Percentiles rank a stretch among this genome's conserved stretches.
phyloP scores from a whole-genome alignment of 371 early-diverging fungal genomes.

The Rhizopus arrhizus region DNA sequence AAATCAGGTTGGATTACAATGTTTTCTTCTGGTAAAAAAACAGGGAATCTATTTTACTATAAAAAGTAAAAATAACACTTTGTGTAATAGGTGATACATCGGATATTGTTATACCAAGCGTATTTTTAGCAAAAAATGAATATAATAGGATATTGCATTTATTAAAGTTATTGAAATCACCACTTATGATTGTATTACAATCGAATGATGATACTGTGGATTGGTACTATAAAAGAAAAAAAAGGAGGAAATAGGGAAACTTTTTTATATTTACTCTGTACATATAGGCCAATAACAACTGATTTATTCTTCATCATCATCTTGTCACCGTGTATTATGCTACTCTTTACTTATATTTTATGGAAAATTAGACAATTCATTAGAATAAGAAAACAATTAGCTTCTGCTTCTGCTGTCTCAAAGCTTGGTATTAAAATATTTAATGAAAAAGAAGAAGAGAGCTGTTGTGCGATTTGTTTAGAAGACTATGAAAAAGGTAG shows the following conservation, averaged over 20 bases:
- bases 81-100: slow-evolving; percentile 62
- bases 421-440: slow-evolving; percentile 64
- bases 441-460: slow-evolving; percentile 55
- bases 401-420: slow-evolving; percentile 68
- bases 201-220: slow-evolving; percentile 1
- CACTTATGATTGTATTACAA: slow-evolving; percentile 43
- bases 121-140: slow-evolving; percentile 69
- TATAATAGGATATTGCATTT: slow-evolving; percentile 55
- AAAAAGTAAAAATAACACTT: not conserved
- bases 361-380: slow-evolving; percentile 66
- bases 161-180: slow-evolving; percentile 39
- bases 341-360: slow-evolving; percentile 62
- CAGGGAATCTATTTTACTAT: too few relatives aligned
- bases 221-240: slow-evolving; percentile 16
- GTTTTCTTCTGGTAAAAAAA: slow-evolving; percentile 73
- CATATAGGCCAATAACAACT: slow-evolving; percentile 25
- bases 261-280: not conserved
- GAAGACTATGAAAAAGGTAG: slow-evolving; percentile 83
- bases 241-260: not conserved
- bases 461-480: slow-evolving; percentile 91
- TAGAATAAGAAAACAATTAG: slow-evolving; percentile 60
- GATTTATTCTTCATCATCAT: slow-evolving; percentile 31
- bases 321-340: slow-evolving; percentile 44
- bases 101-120: slow-evolving; percentile 75
- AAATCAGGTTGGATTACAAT: slow-evolving; percentile 74